phyloP scores from a whole-genome alignment of 768 basidiomycete species.

The Phlebiopsis gigantea region DNA sequence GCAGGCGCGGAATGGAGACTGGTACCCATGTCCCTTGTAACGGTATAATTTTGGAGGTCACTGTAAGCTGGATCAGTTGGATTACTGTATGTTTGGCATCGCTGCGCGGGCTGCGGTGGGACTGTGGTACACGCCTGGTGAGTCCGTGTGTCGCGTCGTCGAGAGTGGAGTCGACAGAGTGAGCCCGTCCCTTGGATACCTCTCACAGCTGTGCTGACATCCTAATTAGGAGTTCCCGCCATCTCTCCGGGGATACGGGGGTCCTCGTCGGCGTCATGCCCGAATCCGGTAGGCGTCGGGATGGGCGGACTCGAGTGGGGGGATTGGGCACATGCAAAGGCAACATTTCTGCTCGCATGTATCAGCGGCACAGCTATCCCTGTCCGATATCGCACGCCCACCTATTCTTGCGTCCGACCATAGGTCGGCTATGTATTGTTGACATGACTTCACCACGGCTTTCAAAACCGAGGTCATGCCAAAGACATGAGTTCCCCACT shows the following conservation, averaged over 20 bases:
- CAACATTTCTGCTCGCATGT: slow-evolving; percentile 5
- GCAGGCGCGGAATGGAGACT: neutral
- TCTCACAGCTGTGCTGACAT: neutral
- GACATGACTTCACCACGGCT: slow-evolving; percentile 10
- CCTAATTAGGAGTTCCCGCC: neutral
- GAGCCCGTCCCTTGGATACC: neutral
- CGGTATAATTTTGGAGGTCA: slow-evolving; percentile 1
- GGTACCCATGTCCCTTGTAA: slow-evolving; percentile 4
- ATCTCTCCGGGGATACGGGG: neutral
- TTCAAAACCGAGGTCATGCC: slow-evolving; percentile 13
- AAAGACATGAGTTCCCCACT: slow-evolving; percentile 11
- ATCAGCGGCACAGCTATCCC: neutral
- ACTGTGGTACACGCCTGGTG: neutral
- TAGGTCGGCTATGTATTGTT: slow-evolving; percentile 4
- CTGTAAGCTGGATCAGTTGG: slow-evolving; percentile 1
- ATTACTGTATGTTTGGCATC: neutral
- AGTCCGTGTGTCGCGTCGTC: neutral
- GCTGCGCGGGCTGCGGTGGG: slow-evolving; percentile 1
- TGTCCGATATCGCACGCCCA: slow-evolving; percentile 1
- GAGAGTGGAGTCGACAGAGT: neutral
- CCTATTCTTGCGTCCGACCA: slow-evolving; percentile 10
- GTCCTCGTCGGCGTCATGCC: neutral
- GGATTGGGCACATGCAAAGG: neutral
- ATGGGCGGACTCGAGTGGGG: neutral
- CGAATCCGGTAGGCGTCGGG: slow-evolving; percentile 5